Base-by-base conservation (phyloP, 2,329 filamentous ascomycete genomes). In the Cyanodermella asteris region DNA sequence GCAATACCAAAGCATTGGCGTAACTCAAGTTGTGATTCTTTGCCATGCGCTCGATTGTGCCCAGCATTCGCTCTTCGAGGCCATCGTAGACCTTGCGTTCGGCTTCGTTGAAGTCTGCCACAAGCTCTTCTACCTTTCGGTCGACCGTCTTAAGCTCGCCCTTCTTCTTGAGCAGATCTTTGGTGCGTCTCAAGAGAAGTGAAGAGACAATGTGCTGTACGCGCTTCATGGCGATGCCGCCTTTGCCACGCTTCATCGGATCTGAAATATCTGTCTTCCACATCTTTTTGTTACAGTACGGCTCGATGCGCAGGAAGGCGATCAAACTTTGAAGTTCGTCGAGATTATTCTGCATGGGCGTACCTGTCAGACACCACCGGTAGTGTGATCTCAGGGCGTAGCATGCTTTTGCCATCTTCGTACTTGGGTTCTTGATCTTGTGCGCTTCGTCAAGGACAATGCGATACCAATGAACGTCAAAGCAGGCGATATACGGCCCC, bases 171-270 rank as follows among this genome's bases (percentile, higher is more conserved):
- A 97, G 54, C n/a, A 97, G 78, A 13, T 91, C 81, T 49, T 97
- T 97, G 6, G 82, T 94, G 20, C 87, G 70, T n/a, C 87, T 72
- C 55, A 94, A 91, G 87, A 97, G 97, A 52, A 91, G 91, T 28
- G 81, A 84, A 27, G 76, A 73, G 4, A 97, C 55, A 32, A 91
- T 69, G 28, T 74, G 69, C 36, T 91, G 81, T 16, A 97, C 56
- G 22, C 87, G 67, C 25, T 71, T 65, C 44, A 97, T 90, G 10
- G 87, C 84, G 29, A 94, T 63, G 27, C 82, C 76, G 7, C 84
- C 87, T 31, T 75, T 73, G 6, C 82, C 82, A 32, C 75, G 78
- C 53, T 84, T 91, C 63, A 97, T 67, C 0, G 87, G 87, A 22
- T 63, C 56, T 26, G 81, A 82, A 31, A 97, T 97, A 29, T 90